phyloP scores from a whole-genome alignment of 2,329 filamentous ascomycete genomes.

The Penicillium janthinellum region DNA sequence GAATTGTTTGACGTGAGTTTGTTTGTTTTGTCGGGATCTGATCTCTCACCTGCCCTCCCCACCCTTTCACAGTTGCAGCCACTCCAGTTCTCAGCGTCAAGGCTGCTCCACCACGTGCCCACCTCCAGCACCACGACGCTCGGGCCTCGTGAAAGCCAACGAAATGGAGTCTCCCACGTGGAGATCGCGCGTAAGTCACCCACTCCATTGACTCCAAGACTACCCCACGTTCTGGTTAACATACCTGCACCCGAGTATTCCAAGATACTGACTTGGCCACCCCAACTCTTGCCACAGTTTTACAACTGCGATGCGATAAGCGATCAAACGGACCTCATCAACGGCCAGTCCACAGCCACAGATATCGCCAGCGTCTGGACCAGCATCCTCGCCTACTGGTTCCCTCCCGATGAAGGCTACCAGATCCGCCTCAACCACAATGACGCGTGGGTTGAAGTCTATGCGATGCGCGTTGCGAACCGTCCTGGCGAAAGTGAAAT shows the following conservation, averaged over 20 bases:
- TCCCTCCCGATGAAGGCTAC: neutral
- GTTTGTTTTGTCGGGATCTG: too few relatives aligned
- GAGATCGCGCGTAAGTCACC: neutral
- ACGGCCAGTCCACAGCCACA: neutral
- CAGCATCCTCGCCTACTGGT: neutral
- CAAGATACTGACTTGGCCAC: neutral
- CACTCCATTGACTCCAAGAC: neutral
- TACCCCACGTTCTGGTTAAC: neutral
- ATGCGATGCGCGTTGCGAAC: neutral
- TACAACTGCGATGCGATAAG: neutral
- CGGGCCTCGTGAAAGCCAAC: neutral
- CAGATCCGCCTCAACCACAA: neutral
- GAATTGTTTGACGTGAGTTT: too few relatives aligned
- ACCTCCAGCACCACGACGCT: too few relatives aligned
- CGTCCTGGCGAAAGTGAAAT: neutral
- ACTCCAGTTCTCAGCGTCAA: too few relatives aligned
- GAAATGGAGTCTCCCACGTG: neutral
- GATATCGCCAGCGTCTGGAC: conserved; percentile 1
- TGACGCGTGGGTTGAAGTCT: neutral
- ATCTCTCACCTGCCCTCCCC: too few relatives aligned
- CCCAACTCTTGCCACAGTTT: neutral
- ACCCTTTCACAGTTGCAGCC: too few relatives aligned
- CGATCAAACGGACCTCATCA: neutral
- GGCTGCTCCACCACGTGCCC: too few relatives aligned
- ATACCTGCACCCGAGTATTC: neutral